Conservation (phyloP, 2,329 filamentous ascomycete species). For the Ophiostoma australiae region DNA sequence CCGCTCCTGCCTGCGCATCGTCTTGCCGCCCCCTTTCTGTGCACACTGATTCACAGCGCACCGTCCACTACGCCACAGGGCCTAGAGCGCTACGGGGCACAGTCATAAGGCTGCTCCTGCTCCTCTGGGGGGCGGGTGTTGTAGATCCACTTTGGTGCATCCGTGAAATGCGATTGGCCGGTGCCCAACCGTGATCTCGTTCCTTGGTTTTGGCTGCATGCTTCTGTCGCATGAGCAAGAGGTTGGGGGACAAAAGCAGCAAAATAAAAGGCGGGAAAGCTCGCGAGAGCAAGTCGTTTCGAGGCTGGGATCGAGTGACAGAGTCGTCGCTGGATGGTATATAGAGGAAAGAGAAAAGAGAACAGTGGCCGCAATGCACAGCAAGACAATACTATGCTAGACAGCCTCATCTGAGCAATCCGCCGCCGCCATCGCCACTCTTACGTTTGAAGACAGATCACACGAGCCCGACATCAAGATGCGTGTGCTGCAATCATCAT, state of each 20-base stretch:
- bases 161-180: slow-evolving; percentile 3
- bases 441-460: neutral
- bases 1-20: neutral
- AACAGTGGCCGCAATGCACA: neutral
- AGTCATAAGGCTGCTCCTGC: neutral
- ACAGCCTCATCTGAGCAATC: neutral
- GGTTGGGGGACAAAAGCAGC: neutral
- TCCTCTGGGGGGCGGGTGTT: neutral
- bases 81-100: neutral
- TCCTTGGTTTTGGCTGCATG: slow-evolving; percentile 9
- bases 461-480: neutral
- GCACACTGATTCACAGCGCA: neutral
- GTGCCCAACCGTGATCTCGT: neutral
- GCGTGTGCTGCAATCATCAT: neutral
- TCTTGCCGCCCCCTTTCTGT: neutral
- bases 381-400: neutral
- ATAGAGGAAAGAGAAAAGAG: neutral
- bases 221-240: neutral
- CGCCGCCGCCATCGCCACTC: neutral
- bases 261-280: neutral
- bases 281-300: neutral
- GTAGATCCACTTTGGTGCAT: neutral
- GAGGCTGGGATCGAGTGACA: neutral
- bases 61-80: neutral
- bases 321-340: neutral